Conservation (phyloP, 106 monocot species). For the Allium sativum region DNA sequence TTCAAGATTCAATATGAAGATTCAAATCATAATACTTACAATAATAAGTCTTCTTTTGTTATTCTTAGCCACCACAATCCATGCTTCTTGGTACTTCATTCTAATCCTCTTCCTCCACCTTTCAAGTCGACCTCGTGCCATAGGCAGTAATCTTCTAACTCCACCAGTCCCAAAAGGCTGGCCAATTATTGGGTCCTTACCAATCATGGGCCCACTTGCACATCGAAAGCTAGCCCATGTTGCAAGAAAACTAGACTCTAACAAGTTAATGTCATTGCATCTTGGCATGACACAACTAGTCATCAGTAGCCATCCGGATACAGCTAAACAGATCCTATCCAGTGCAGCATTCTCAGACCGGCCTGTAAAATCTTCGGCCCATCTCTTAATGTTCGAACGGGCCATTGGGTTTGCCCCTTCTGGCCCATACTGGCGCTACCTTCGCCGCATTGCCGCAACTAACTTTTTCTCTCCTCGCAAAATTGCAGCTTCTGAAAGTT, state of each 20-base stretch:
- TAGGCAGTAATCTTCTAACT: neutral
- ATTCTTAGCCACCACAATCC: neutral
- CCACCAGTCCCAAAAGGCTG: conserved; percentile 39
- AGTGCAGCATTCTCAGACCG: conserved; percentile 45
- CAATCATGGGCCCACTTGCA: conserved; percentile 32
- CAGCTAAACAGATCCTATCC: conserved; percentile 46
- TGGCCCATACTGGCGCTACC: conserved; percentile 52
- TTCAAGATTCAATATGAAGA: neutral
- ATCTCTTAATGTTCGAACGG: conserved; percentile 50
- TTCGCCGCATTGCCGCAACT: conserved; percentile 34
- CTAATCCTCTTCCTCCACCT: neutral
- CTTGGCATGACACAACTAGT: conserved; percentile 37
- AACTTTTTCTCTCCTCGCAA: conserved; percentile 46
- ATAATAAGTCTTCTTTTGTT: neutral
- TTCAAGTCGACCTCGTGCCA: neutral
- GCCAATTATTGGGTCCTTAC: conserved; percentile 44
- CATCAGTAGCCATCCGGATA: conserved; percentile 41
- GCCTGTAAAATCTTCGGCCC: conserved; percentile 31
- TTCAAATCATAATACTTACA: neutral
- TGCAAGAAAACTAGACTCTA: conserved; percentile 15
- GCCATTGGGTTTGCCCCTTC: conserved; percentile 63
- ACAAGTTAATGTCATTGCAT: conserved; percentile 40
- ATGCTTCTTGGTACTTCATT: neutral
- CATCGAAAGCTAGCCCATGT: conserved; percentile 44
- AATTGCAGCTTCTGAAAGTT: conserved; percentile 16